A percentile compares a stretch with the other conserved stretches of the same genome.
Evolutionary conservation across 441 rosid species (phyloP).

Genomic region (Rhodomyrtus psidioides): DNA sequence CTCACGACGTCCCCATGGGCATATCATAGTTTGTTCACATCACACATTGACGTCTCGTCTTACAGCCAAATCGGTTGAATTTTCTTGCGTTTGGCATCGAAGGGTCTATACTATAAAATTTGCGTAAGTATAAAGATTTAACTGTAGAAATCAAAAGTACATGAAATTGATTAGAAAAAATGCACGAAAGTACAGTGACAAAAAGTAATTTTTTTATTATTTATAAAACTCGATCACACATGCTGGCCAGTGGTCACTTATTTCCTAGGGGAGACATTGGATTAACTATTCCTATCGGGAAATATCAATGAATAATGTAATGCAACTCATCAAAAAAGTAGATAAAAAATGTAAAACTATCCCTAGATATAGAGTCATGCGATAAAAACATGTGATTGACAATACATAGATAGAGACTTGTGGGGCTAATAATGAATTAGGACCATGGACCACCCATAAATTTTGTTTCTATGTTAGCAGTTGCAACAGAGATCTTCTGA

Average conservation of each 20-base stretch:
- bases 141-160: neutral
- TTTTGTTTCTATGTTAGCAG: neutral
- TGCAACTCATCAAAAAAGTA: neutral
- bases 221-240: neutral
- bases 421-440: neutral
- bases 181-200: neutral
- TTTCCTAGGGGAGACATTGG: neutral
- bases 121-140: neutral
- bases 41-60: neutral
- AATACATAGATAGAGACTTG: neutral
- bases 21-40: neutral
- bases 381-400: neutral
- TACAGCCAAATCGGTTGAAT: neutral
- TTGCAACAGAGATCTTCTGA: neutral
- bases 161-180: neutral
- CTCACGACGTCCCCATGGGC: neutral
- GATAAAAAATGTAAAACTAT: neutral
- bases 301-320: neutral
- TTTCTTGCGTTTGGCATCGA: neutral
- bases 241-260: neutral
- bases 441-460: neutral
- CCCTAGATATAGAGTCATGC: neutral
- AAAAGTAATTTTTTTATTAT: neutral
- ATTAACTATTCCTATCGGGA: neutral
- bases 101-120: neutral